These are phyloP conservation scores for Stenogyne calaminthoides DNA, from an alignment of 305 asterid genomes.

Conservation along the genomic window DNA sequence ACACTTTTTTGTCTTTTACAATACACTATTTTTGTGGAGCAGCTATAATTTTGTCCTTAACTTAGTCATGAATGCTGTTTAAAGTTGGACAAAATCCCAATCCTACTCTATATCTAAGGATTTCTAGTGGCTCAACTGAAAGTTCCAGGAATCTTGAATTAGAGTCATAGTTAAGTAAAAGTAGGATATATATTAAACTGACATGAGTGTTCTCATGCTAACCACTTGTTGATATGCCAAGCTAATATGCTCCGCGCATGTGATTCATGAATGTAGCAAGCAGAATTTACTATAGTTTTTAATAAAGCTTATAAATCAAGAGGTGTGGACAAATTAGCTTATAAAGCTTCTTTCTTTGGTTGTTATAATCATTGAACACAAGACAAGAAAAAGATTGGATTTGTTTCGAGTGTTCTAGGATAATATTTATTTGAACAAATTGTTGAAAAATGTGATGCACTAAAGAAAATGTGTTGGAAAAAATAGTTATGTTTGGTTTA, in stretches of 20 bases:
- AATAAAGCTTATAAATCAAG: conserved; percentile 13
- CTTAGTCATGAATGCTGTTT: not conserved
- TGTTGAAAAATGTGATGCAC: not conserved
- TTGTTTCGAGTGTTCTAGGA: not conserved
- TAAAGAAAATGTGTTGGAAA: not conserved
- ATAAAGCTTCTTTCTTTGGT: conserved; percentile 1
- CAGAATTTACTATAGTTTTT: not conserved
- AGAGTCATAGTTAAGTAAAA: conserved; percentile 2
- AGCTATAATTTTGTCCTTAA: not conserved
- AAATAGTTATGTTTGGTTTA: not conserved
- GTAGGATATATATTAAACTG: not conserved
- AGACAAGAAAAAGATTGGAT: not conserved
- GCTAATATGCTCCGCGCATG: not conserved
- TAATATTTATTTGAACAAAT: not conserved
- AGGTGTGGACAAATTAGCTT: conserved; percentile 2
- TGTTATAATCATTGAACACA: not conserved
- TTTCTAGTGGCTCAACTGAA: conserved; percentile 9
- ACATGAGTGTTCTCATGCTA: not conserved
- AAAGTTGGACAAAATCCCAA: conserved; percentile 6
- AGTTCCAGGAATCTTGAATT: not conserved
- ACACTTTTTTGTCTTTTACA: not conserved
- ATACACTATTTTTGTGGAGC: not conserved
- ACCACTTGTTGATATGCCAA: not conserved
- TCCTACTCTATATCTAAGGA: conserved; percentile 12
- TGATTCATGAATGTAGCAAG: conserved; percentile 16